Conservation (phyloP, 768 basidiomycete species). For the Imleria badia region DNA sequence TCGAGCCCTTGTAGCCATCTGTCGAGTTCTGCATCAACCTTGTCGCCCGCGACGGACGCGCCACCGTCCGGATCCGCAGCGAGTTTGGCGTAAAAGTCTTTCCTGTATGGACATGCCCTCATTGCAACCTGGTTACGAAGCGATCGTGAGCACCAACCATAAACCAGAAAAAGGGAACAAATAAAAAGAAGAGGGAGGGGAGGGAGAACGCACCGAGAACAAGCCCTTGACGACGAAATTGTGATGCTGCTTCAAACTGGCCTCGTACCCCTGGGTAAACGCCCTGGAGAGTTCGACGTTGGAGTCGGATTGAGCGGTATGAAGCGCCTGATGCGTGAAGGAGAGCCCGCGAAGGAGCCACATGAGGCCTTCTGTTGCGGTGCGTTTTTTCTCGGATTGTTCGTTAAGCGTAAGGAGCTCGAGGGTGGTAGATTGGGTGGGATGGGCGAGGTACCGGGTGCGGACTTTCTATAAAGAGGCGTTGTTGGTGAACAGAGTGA, state of each 20-base stretch:
- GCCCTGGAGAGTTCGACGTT: conserved; percentile 54
- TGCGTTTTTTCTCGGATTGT: conserved; percentile 80
- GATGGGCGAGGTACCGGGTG: conserved; percentile 68
- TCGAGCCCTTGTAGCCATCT: conserved; percentile 65
- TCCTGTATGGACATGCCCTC: conserved; percentile 58
- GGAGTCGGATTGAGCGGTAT: conserved; percentile 65
- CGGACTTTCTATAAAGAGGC: conserved; percentile 75
- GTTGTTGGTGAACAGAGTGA: background rate
- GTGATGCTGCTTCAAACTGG: conserved; percentile 82
- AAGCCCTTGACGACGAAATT: conserved; percentile 68
- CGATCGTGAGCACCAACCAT: background rate
- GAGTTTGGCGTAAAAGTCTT: conserved; percentile 62
- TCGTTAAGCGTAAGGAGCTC: conserved; percentile 84
- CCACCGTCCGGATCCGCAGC: conserved; percentile 59
- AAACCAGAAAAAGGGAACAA: too few species aligned
- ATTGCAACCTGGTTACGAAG: conserved; percentile 44
- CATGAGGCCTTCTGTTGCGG: conserved; percentile 87
- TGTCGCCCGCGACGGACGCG: conserved; percentile 40
- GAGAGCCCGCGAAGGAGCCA: conserved; percentile 92
- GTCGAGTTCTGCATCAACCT: conserved; percentile 52
- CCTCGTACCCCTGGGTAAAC: conserved; percentile 81
- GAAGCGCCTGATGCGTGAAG: conserved; percentile 85
- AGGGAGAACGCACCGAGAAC: conserved; percentile 45
- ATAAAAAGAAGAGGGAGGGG: background rate
- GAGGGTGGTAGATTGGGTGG: conserved; percentile 69